Conservation (phyloP, 1,139 yeast genomes). For the Yamadazyma oceani region DNA sequence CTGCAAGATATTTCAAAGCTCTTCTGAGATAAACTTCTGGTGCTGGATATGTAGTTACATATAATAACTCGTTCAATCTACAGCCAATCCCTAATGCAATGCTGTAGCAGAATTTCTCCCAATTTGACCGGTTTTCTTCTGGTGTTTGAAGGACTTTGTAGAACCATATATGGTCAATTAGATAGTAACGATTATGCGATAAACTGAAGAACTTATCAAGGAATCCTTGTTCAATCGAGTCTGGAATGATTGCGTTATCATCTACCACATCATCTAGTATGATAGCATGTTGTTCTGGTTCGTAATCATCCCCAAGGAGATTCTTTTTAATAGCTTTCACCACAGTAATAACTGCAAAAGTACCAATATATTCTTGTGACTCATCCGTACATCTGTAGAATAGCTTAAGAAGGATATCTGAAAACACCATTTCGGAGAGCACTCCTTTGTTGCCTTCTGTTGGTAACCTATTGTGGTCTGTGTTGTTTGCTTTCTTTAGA, state of each 20-base stretch:
- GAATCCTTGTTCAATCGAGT: constrained; percentile 10
- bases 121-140: constrained; percentile 4
- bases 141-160: constrained; percentile 4
- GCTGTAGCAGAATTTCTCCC: constrained; percentile 15
- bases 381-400: constrained; percentile 11
- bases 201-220: constrained; percentile 15
- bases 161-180: constrained; percentile 16
- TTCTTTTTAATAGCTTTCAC: constrained; percentile 15
- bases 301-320: constrained; percentile 8
- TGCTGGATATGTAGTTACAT: constrained; percentile 13
- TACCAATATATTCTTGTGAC: constrained; percentile 15
- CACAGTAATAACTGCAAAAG: constrained; percentile 17
- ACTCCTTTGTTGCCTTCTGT: background rate
- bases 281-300: constrained; percentile 6
- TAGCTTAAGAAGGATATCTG: constrained; percentile 13
- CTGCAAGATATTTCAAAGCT: constrained; percentile 12
- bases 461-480: background rate
- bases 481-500: background rate
- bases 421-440: constrained; percentile 9
- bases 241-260: constrained; percentile 7
- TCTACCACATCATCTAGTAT: constrained; percentile 8
- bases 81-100: constrained; percentile 18
- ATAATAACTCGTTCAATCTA: constrained; percentile 14
- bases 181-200: constrained; percentile 16
- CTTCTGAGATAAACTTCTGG: constrained; percentile 15